Base-by-base conservation (phyloP, 2,329 filamentous ascomycete species). In the Aschersonia sp. region DNA sequence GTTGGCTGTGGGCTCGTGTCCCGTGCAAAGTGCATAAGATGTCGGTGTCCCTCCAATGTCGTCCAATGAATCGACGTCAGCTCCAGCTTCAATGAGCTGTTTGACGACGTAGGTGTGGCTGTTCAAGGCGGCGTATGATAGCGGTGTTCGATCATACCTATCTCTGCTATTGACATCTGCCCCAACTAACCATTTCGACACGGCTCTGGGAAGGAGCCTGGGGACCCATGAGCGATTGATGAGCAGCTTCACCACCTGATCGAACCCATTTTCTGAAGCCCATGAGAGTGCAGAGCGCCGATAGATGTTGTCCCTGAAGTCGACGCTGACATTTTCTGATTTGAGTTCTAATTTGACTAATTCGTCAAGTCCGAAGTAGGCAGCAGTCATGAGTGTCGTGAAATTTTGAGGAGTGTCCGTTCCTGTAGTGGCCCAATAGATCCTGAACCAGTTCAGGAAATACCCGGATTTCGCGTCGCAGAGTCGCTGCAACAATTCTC, bases 261-360 rank as follows among this genome's bases (percentile, higher is more conserved):
- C 3, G 46, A 30, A 45, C 12, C 48, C 50, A 7, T 48, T 45
- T 30, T 20, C 35, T 28, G 48, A 30, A 12, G 48, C 46, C 48
- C 48, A 50, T 12, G 43, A 45, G 2, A 50, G 40, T 12, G 48
- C 48, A 1, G 48, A 28, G 2, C 42, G 42, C 29, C 10, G 0
- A 5, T 47, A 42, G 30, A 9, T 45, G 31, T 7, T 0, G 35
- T 44, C 48, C 9, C 12, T 35, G 3, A 4, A 2, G 30, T 50
- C 5, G 2, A 50, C 2, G 3, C 47, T 12, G 10, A 45, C 31
- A 12, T n/a, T 43, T 5, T 44, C n/a, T 9, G 28, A 32, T 29
- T 6, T 5, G 12, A 50, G 45, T 29, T 46, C n/a, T 29, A n/a
- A 30, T 5, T 30, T n/a, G 2, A 50, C 45, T 5, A 47, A 30